Conservation (phyloP, 805 yeast genomes). For the Saturnispora diversa region DNA sequence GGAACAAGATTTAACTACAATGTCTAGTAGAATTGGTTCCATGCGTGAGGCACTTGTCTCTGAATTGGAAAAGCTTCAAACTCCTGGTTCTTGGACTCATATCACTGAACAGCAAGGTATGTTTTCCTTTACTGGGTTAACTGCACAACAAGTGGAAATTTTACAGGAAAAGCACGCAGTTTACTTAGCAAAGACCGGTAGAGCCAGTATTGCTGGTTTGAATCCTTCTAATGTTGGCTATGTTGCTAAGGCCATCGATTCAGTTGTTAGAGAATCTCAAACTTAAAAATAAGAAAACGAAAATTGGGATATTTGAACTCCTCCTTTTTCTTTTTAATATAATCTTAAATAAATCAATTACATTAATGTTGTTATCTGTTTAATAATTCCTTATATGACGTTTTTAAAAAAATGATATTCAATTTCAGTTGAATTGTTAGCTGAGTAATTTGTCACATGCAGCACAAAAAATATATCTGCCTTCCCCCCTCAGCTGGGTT, state of each 20-base stretch:
- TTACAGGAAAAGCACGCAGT: constrained; percentile 74
- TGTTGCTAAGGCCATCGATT: constrained; percentile 77
- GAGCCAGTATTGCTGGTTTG: constrained; percentile 91
- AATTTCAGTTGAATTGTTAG: too few species aligned
- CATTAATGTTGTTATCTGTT: too few species aligned
- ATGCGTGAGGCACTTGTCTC: constrained; percentile 69
- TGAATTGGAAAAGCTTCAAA: constrained; percentile 50
- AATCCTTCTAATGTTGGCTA: constrained; percentile 67
- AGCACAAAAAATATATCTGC: too few species aligned
- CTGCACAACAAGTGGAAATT: constrained; percentile 64
- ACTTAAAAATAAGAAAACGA: not conserved
- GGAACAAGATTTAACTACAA: constrained; percentile 74
- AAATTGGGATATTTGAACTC: not conserved
- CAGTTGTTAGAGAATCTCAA: constrained; percentile 42
- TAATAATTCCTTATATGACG: too few species aligned
- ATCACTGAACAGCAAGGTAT: constrained; percentile 87
- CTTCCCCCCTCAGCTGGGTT: too few species aligned
- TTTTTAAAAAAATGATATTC: too few species aligned
- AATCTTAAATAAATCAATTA: too few species aligned
- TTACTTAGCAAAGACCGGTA: constrained; percentile 73
- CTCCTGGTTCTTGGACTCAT: constrained; percentile 93
- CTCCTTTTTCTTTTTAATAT: not conserved
- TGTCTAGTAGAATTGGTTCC: constrained; percentile 73
- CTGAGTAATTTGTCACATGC: too few species aligned
- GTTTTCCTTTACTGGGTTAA: constrained; percentile 91